These are phyloP conservation scores for Cystobasidium tubakii DNA, from an alignment of 768 basidiomycete species.

Conservation along the genomic window DNA sequence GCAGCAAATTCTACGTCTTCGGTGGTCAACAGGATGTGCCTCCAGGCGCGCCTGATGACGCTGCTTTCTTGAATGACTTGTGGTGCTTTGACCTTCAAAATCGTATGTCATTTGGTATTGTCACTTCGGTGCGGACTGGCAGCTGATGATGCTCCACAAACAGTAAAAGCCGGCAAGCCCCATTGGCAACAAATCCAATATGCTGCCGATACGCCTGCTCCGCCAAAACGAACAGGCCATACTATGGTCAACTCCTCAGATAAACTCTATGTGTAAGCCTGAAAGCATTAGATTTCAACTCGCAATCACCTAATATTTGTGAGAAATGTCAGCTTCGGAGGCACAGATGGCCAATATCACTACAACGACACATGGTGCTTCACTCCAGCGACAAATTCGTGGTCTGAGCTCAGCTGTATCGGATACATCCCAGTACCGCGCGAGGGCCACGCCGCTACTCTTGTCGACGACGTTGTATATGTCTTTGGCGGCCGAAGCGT, in stretches of 20 bases:
- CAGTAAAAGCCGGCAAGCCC: conserved; percentile 72
- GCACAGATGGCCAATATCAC: conserved; percentile 96
- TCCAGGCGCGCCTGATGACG: conserved; percentile 54
- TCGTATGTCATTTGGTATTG: conserved; percentile 56
- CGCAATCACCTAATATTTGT: neutral
- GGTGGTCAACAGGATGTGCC: conserved; percentile 79
- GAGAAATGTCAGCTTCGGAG: conserved; percentile 72
- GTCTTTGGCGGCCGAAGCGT: conserved; percentile 95
- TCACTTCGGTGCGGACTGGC: neutral
- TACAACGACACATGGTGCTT: conserved; percentile 99
- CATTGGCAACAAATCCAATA: conserved; percentile 71
- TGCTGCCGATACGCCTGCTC: conserved; percentile 55
- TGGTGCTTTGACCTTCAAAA: conserved; percentile 96
- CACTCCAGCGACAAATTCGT: conserved; percentile 68
- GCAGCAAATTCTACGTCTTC: conserved; percentile 86
- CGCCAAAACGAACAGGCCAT: conserved; percentile 85
- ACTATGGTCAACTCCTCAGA: conserved; percentile 75
- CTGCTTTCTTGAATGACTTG: conserved; percentile 76
- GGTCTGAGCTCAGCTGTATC: conserved; percentile 90
- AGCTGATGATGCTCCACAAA: conserved; percentile 9
- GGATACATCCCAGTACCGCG: conserved; percentile 92
- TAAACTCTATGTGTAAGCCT: conserved; percentile 70
- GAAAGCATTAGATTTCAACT: conserved; percentile 9
- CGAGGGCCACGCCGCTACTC: conserved; percentile 91
- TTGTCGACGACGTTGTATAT: conserved; percentile 96